Evolutionary conservation across 2,329 filamentous ascomycete species (phyloP).

Genomic region (Chrysoporthe austroafricana): DNA sequence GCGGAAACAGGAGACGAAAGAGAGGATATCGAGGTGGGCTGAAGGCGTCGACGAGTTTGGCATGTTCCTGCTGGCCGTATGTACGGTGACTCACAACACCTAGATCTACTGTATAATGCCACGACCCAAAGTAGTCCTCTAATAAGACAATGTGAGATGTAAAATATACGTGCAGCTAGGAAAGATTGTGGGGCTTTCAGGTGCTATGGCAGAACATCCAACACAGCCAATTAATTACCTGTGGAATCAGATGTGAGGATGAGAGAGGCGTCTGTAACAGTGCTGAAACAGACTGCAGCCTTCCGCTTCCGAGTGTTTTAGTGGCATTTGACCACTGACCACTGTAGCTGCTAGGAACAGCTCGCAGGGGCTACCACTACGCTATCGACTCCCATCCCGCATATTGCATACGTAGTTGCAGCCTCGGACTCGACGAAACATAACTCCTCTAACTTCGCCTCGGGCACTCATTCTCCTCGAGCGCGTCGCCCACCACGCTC

Average conservation of each 20-base stretch:
- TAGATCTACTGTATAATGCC: not conserved
- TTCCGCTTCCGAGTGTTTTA: conserved; percentile 12
- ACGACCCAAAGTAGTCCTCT: too few species aligned
- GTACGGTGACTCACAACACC: conserved; percentile 1
- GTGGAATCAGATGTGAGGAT: not conserved
- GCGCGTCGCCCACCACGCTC: not conserved
- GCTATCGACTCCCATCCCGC: not conserved
- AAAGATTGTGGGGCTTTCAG: too few species aligned
- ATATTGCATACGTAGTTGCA: not conserved
- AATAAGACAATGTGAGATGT: too few species aligned
- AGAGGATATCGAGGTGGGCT: not conserved
- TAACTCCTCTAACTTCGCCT: not conserved
- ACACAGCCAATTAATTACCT: too few species aligned
- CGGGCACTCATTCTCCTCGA: not conserved
- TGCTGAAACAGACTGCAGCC: conserved; percentile 17
- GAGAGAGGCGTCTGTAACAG: conserved; percentile 9
- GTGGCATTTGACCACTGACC: not conserved
- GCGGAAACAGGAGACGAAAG: not conserved
- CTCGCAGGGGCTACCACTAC: conserved; percentile 5
- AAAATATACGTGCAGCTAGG: too few species aligned
- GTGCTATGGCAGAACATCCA: too few species aligned
- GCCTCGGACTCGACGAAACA: not conserved
- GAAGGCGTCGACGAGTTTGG: conserved; percentile 12
- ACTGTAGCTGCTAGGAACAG: conserved; percentile 1
- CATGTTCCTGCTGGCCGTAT: conserved; percentile 14